Base-by-base conservation (phyloP, 768 basidiomycete genomes). In the Crassisporium funariophilum region DNA sequence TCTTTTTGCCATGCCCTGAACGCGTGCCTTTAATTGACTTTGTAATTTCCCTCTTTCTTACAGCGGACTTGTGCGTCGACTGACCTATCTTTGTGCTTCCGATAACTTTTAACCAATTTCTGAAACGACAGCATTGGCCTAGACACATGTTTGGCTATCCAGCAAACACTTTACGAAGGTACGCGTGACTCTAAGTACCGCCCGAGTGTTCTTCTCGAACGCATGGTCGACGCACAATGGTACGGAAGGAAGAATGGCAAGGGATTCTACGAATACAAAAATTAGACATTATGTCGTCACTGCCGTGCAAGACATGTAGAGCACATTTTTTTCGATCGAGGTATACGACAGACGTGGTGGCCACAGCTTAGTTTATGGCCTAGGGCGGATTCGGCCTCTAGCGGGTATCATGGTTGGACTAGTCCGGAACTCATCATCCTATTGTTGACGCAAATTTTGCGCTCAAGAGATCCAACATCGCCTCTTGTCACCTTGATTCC, bases 221-320 rank as follows among this genome's bases (percentile, higher is more conserved):
- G 92, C 25, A 98, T 98, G 95, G 95, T 98, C 4, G 91, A 95
- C 61, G 95, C 95, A 15, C 85, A 88, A 40, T 98, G 91, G 90
- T 77, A 88, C 41, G 95, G 95, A 9, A 86, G 78, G 75, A 95
- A 95, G 76, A 91, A 81, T 47, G 93, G 94, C 4, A 92, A 88
- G 65, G 94, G 95, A 13, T 98, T 98, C 67, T 98, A 97, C 60
- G 91, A 95, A 53, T 97, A 97, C 59, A 58, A 64, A 33, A 55
- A 58, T 43, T 66, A 55, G 42, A 38, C 29, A 4, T 17, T 15
- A 11, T 3, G 29, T n/a, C 29, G 10, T n/a, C 29, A 31, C 29
- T 31, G 29, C n/a, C n/a, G n/a, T n/a, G n/a, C n/a, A n/a, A n/a
- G n/a, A n/a, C n/a, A n/a, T n/a, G n/a, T n/a, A n/a, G n/a, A n/a